These are phyloP conservation scores for Leptomonas pyrrhocoris DNA, from an alignment of 208 protist genomes.

Conservation along the genomic window DNA sequence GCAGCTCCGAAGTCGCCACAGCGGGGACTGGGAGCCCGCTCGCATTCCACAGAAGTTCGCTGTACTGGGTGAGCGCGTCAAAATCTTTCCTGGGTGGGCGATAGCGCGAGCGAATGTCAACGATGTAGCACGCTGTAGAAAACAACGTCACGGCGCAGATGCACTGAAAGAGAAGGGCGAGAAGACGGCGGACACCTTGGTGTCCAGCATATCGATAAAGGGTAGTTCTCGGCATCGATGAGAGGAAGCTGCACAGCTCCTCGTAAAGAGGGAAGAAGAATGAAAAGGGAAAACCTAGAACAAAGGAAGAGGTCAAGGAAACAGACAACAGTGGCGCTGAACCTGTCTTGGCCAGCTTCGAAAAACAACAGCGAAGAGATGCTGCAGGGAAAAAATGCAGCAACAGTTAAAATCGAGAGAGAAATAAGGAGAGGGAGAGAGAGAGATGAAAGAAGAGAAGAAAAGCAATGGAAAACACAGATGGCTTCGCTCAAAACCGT, in stretches of 20 bases:
- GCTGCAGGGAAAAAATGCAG: neutral
- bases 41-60: neutral
- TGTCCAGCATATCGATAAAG: constrained; percentile 12
- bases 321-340: neutral
- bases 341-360: neutral
- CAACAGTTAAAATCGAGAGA: neutral
- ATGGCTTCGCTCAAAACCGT: neutral
- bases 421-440: constrained; percentile 1
- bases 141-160: constrained; percentile 10
- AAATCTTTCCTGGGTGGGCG: neutral
- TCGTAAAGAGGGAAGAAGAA: no score
- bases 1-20: neutral
- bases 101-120: constrained; percentile 29
- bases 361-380: neutral
- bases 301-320: constrained; percentile 15
- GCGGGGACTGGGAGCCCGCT: neutral
- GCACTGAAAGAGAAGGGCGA: constrained; percentile 19
- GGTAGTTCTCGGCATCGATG: constrained; percentile 7
- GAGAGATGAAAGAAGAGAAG: neutral
- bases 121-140: constrained; percentile 21
- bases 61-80: neutral
- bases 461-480: constrained; percentile 13
- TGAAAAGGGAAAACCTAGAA: no score
- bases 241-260: neutral
- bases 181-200: neutral